Base-by-base conservation (phyloP, 1,284 basidiomycete species). In the Cutaneotrichosporon sp. region DNA sequence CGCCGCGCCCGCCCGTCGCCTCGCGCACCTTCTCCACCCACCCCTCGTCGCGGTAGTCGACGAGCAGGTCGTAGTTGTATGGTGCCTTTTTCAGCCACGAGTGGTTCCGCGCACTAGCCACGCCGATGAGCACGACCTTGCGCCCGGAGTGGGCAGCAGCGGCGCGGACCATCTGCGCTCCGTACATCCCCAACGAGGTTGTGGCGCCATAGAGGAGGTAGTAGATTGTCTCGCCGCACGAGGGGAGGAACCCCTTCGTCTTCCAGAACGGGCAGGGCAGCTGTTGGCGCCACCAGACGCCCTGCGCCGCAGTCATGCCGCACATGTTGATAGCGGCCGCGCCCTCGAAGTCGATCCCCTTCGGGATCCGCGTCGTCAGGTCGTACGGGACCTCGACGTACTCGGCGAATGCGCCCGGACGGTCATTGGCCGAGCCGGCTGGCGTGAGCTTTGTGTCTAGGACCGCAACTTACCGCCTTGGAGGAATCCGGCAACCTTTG, bases 301-400 rank as follows among this genome's bases (percentile, higher is more conserved):
- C 50, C 37, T 56, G 54, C 24, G 54, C 54, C 31, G 50, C 54
- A 5, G 54, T 56, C 31, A 56, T 25, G 35, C 42, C 54, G 34
- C 54, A 56, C 50, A 56, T 52, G 49, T 29, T 49, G 19, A 56
- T 29, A 3, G 50, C 16, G 2, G 54, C 33, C 2, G 54, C 54
- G 12, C 22, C 31, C 5, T 26, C 29, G 20, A 41, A 26, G 4
- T 29, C 2, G 20, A 56, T 27, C 19, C 7, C 7, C 5, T 20
- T n/a, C 3, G 42, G 50, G 9, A 56, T 33, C n/a, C 24, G 14
- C 54, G 50, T 52, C 10, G 44, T 3, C 5, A 56, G 50, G 46
- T 52, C 50, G 29, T 33, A 42, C 2, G 50, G 41, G 3, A 33
- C 11, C 9, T 26, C 20, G 19, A 49, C 19, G 32, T 49, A 52